phyloP scores from a whole-genome alignment of 139 green algal species.

The Limnomonas spitsbergensis region DNA sequence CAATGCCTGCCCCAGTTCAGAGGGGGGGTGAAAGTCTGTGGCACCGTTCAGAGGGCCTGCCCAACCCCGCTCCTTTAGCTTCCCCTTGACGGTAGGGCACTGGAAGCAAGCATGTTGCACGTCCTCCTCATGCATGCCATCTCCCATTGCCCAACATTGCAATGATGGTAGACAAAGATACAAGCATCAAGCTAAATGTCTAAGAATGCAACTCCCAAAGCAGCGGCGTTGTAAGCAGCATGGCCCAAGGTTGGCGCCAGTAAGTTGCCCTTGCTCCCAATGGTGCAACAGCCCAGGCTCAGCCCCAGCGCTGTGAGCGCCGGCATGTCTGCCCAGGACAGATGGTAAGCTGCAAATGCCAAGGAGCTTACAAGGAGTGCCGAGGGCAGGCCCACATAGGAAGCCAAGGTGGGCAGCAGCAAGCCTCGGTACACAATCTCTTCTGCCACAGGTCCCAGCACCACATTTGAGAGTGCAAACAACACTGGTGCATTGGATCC shows the following conservation, averaged over 20 bases:
- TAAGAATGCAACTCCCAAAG: background rate
- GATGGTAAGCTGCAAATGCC: background rate
- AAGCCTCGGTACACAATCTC: background rate
- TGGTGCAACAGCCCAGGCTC: background rate
- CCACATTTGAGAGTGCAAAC: background rate
- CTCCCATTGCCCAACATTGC: too few relatives aligned
- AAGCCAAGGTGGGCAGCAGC: background rate
- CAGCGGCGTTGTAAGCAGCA: background rate
- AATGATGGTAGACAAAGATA: too few relatives aligned
- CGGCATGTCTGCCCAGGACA: background rate
- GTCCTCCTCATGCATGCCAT: too few relatives aligned
- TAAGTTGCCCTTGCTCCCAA: background rate
- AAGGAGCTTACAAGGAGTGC: background rate
- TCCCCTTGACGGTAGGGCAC: too few relatives aligned
- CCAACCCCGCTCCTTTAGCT: too few relatives aligned
- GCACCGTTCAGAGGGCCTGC: too few relatives aligned
- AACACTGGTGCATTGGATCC: background rate
- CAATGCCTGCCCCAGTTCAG: too few relatives aligned
- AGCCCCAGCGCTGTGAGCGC: background rate
- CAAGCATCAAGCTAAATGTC: too few relatives aligned
- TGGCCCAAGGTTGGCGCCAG: background rate
- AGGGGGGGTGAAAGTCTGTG: too few relatives aligned
- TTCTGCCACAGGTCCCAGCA: background rate
- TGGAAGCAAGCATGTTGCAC: too few relatives aligned
- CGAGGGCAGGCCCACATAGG: background rate